Evolutionary conservation across 139 green algal genomes (phyloP), one percentile per base, ranked within the genome.

Genomic region (Axilococcus clingmanii): DNA sequence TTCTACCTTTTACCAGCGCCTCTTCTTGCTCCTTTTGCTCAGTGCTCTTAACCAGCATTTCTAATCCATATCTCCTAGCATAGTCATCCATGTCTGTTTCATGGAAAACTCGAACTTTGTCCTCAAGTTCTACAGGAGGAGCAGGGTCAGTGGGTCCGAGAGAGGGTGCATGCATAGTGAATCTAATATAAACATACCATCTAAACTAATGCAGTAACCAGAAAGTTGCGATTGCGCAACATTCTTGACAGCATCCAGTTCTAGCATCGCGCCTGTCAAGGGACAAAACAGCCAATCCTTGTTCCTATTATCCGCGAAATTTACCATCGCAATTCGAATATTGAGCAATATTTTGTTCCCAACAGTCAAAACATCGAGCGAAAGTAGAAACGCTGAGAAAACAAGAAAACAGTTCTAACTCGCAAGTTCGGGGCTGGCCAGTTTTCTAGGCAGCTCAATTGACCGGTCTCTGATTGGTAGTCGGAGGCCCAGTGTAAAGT

Each of bases 31-130:
- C 61, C 11, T 41, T 35, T 24, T 29, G 40, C 51, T 58, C 44
- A 35, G 20, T 65, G 57, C 7, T 48, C 45, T 85, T 82, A 7
- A 94, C 66, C 22, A 94, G 53, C 3, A 76, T 76, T 31, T 92
- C 78, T 47, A 94, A 59, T 20, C 76, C 76, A 48, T 74, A 89
- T 0, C 63, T 59, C 19, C 75, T 61, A 20, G 68, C 52, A 48
- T 82, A 91, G 17, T 78, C 76, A 58, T 62, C 23, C 55, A 80
- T 78, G 59, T 69, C 35, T 19, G 29, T 66, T 4, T 58, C 17
- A 1, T 69, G 31, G 16, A 24, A 46, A 7, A 61, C 45, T 22
- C 32, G 34, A 29, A 59, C 47, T 6, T 33, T 30, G 33, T 63
- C 50, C 2, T 67, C 31, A 30, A 78, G 33, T 12, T 66, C 68